Base-by-base conservation (phyloP, 2,329 filamentous ascomycete species). In the Zopfia rhizophila region DNA sequence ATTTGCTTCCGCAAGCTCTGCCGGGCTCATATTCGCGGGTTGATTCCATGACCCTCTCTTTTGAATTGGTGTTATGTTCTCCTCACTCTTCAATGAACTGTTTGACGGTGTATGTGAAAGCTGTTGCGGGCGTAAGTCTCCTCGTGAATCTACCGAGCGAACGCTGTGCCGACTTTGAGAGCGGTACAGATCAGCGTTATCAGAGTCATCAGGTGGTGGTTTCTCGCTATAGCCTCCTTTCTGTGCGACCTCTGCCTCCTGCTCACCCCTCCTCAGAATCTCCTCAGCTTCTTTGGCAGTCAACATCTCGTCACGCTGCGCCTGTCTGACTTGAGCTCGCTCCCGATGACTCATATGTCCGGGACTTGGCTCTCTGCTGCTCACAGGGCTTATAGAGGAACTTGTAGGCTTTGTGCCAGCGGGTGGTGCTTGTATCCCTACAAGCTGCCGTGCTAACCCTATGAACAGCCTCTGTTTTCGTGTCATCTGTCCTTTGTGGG, bases 391-490 rank as follows among this genome's bases (percentile, higher is more conserved):
- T 40, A 60, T 56, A 23, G 72, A 61, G 10, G 62, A 67, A 23
- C 54, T 69, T n/a, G 61, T 57, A 41, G 71, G 70, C 53, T 53
- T 79, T 69, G 5, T 45, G 13, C 56, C 64, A 13, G 76, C 64
- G 28, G 77, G 78, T 0, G 89, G 88, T 3, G 87, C 83, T 21
- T 91, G 88, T 24, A 99, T 85, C 0, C 94, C 94, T 59, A 91
- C 96, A 29, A 99, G 76, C 61, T 94, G 88, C 40, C 92, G 82
- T 11, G 93, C 93, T 17, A 97, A 78, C 0, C 92, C 90, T 41
- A 99, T 85, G 61, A 97, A 78, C 50, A 97, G 78, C 25, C 94
- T 83, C 63, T 97, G 95, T 63, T 91, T 91, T 58, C 92, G 83
- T 18, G 84, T 93, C 82, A 97, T 86, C 3, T 90, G 91, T 0